Percentiles rank a stretch among this genome's conserved stretches.
These are phyloP conservation scores for Podochytrium sp. DNA, from an alignment of 192 early-diverging fungal species.

Conservation along the genomic window DNA sequence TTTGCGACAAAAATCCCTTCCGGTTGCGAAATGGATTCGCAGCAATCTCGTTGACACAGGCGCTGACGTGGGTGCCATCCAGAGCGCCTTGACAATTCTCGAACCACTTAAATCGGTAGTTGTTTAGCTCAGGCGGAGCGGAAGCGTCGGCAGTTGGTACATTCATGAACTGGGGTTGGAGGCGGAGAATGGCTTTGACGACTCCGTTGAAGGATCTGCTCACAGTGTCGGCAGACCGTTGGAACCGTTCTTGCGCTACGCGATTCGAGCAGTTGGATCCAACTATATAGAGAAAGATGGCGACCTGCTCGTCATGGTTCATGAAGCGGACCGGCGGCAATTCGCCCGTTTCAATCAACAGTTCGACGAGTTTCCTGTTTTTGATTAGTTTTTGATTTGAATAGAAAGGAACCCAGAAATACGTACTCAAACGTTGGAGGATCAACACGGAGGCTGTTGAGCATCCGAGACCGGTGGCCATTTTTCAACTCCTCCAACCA, in stretches of 20 bases:
- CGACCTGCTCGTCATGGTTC: not conserved
- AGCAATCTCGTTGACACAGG: not conserved
- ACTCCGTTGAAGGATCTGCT: not conserved
- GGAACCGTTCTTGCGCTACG: not conserved
- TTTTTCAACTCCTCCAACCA: not conserved
- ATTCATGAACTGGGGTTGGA: not conserved
- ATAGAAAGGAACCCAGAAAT: not conserved
- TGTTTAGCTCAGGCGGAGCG: not conserved
- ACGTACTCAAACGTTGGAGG: not conserved
- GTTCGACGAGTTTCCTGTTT: not conserved
- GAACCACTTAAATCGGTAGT: not conserved
- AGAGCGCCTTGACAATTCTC: conserved; percentile 14
- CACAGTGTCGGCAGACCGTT: not conserved
- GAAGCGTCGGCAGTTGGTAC: not conserved
- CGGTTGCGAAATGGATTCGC: not conserved
- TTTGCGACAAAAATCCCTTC: conserved; percentile 21
- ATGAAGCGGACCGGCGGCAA: not conserved
- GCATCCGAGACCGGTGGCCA: not conserved
- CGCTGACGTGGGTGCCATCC: conserved; percentile 25
- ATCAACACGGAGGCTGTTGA: not conserved
- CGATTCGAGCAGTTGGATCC: not conserved
- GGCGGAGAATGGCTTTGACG: not conserved
- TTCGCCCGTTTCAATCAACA: not conserved
- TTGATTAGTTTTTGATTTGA: not conserved
- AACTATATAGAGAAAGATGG: conserved; percentile 9